Base-by-base conservation (phyloP, 2,329 filamentous ascomycete species). In the Mycosphaerella sp. region DNA sequence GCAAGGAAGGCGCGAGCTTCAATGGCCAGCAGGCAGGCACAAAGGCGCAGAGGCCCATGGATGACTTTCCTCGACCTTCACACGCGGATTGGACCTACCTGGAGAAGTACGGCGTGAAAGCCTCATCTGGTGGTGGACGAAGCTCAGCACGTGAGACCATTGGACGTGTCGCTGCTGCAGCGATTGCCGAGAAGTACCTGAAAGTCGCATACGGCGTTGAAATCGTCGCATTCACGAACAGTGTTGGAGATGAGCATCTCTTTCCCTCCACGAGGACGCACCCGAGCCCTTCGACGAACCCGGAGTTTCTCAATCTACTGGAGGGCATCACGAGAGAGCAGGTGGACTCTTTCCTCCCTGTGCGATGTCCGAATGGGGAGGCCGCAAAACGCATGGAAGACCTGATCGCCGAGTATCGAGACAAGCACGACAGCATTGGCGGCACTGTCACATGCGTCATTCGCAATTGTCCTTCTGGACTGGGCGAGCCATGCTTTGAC, bases 11-110 rank as follows among this genome's bases (percentile, higher is more conserved):
- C 73, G 48, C 48, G 34, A 51, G 40, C 31, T 51, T 51, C 48
- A 51, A 51, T 45, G 48, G 48, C 21, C 48, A 51, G 31, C 31
- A 17, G 12, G 48, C 48, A 23, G 48, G 48, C 9, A 41, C 41
- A 23, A 51, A 51, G 10, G 40, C 48, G 11, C 34, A 36, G 23
- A 81, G 83, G 69, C 95, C 91, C 31, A 96, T 96, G 82, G 89
- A 97, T 73, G 75, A 84, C 59, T 97, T 86, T 79, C 93, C 93
- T 4, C 82, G 93, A 48, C 93, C 92, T 36, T 89, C 84, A 69
- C 93, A 97, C 74, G 92, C 93, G 56, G 92, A 97, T 74, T 96
- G 87, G 82, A 97, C 93, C 57, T 97, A 97, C 75, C 79, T 95
- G 57, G 88, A 95, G 72, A 97, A 97, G 76, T 98, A 98, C 72